Evolutionary conservation across 1,284 basidiomycete genomes (phyloP).

Genomic region (Porogramme epimiltina): DNA sequence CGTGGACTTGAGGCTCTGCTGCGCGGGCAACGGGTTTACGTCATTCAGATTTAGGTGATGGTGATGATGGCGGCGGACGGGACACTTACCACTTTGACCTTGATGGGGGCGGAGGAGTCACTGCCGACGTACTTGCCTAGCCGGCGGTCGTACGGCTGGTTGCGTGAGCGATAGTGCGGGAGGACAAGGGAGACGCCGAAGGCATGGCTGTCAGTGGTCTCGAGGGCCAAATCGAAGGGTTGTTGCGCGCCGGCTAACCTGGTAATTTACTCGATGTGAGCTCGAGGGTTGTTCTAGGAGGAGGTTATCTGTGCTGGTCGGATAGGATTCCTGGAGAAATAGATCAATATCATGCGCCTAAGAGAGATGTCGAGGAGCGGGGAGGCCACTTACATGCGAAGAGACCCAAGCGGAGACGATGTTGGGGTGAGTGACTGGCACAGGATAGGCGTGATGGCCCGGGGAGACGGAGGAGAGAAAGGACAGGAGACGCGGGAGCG

Average conservation of each 20-base stretch:
- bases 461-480: neutral
- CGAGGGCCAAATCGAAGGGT: conserved; percentile 62
- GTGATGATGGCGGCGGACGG: conserved; percentile 3
- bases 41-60: neutral
- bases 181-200: conserved; percentile 68
- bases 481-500: conserved; percentile 3
- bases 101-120: conserved; percentile 50
- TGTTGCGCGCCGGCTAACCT: conserved; percentile 29
- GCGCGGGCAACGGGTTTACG: neutral
- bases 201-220: conserved; percentile 47
- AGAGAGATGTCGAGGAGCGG: conserved; percentile 2
- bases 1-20: conserved; percentile 64
- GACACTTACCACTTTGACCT: conserved; percentile 62
- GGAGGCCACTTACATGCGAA: conserved; percentile 21
- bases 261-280: conserved; percentile 33
- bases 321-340: conserved; percentile 23
- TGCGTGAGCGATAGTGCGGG: conserved; percentile 73
- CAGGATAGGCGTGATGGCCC: conserved; percentile 8
- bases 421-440: conserved; percentile 1
- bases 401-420: conserved; percentile 20
- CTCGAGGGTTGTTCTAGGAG: conserved; percentile 31
- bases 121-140: conserved; percentile 66
- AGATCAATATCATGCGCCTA: neutral
- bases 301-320: conserved; percentile 31
- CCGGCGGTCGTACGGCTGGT: conserved; percentile 69